These are phyloP conservation scores for Chalciporus sp. DNA, from an alignment of 1,284 basidiomycete species.

Conservation along the genomic window DNA sequence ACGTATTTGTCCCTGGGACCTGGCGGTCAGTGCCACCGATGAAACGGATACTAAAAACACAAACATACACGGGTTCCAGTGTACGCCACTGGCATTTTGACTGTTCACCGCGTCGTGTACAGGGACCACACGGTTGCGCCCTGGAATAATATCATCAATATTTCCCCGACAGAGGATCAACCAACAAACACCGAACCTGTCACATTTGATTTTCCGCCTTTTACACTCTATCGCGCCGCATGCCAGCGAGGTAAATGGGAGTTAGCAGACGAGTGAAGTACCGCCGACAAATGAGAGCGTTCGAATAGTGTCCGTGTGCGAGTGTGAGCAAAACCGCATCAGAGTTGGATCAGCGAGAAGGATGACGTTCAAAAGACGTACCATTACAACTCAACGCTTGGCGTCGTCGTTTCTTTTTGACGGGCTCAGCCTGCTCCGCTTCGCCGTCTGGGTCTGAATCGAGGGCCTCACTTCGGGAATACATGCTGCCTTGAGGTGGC, in stretches of 20 bases:
- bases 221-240: constrained; percentile 50
- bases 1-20: constrained; percentile 56
- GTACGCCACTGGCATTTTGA: constrained; percentile 60
- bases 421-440: constrained; percentile 51
- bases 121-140: constrained; percentile 59
- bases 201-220: constrained; percentile 62
- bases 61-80: constrained; percentile 55
- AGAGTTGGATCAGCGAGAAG: constrained; percentile 10
- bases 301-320: constrained; percentile 2
- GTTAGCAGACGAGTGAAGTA: neutral
- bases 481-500: constrained; percentile 28
- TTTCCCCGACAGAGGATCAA: constrained; percentile 11
- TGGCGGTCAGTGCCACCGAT: constrained; percentile 15
- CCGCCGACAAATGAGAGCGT: neutral
- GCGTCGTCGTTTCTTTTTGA: constrained; percentile 73
- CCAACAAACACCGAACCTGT: constrained; percentile 45
- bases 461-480: constrained; percentile 35
- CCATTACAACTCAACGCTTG: constrained; percentile 80
- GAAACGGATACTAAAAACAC: neutral
- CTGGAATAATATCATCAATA: constrained; percentile 33
- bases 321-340: constrained; percentile 8
- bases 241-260: neutral
- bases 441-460: constrained; percentile 55
- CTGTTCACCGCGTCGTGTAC: constrained; percentile 54
- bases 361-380: constrained; percentile 39